Conservation (phyloP, 2,329 filamentous ascomycete genomes). For the Eutypella sp. region DNA sequence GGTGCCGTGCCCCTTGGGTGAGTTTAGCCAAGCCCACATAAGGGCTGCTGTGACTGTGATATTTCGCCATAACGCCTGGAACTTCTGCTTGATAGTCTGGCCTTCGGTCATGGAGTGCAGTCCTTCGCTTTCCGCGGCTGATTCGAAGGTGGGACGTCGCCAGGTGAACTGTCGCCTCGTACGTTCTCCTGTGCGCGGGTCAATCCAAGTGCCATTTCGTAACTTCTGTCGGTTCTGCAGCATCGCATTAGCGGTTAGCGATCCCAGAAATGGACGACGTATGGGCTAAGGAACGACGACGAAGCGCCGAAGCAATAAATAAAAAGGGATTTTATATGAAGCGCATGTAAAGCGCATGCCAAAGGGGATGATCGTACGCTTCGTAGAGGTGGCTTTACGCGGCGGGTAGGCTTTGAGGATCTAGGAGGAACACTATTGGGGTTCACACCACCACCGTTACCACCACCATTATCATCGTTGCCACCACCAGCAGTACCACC, state of each 20-base stretch:
- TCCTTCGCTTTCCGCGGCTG: constrained; percentile 27
- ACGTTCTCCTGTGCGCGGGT: constrained; percentile 81
- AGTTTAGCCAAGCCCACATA: constrained; percentile 58
- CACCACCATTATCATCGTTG: not conserved
- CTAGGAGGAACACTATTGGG: not conserved
- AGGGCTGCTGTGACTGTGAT: constrained; percentile 32
- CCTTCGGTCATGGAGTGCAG: constrained; percentile 30
- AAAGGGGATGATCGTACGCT: no score
- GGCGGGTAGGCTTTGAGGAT: not conserved
- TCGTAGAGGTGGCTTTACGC: not conserved
- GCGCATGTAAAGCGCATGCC: not conserved
- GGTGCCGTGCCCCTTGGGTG: constrained; percentile 71
- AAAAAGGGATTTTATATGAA: not conserved
- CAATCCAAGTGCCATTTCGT: constrained; percentile 79
- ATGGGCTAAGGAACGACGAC: constrained; percentile 2
- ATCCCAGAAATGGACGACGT: constrained; percentile 30
- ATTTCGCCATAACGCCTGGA: constrained; percentile 31
- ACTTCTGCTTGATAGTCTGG: constrained; percentile 31
- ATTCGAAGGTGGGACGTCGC: constrained; percentile 41
- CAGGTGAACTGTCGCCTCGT: constrained; percentile 76
- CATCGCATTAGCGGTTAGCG: constrained; percentile 40
- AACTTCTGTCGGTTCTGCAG: constrained; percentile 59
- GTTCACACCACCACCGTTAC: not conserved
- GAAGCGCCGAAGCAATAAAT: not conserved
- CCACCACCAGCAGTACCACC: no score